A percentile compares a stretch with the other conserved stretches of the same genome.
These are phyloP conservation scores for Plantago elongata DNA, from an alignment of 257 asterid species.

Conservation along the genomic window DNA sequence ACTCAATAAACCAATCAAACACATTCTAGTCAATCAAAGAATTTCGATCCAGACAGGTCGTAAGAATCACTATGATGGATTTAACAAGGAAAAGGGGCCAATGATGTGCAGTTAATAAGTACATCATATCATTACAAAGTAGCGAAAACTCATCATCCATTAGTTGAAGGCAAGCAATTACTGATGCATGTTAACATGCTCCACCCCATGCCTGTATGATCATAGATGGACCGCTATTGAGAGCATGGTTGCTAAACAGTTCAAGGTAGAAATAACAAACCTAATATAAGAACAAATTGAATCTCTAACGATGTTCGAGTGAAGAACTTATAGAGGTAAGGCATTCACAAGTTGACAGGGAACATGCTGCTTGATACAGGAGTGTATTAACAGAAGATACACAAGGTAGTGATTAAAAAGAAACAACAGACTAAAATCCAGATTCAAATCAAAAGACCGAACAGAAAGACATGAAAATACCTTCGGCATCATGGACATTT, in stretches of 20 bases:
- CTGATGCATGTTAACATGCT: neutral
- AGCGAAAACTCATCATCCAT: slow-evolving; percentile 10
- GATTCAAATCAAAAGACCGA: neutral
- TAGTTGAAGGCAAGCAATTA: slow-evolving; percentile 2
- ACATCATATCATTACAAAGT: neutral
- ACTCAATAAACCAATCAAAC: neutral
- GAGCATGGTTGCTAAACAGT: neutral
- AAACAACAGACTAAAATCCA: neutral
- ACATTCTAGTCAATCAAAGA: neutral
- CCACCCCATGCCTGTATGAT: slow-evolving; percentile 2
- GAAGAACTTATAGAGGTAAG: no score
- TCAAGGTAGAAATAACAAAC: neutral
- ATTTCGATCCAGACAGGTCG: neutral
- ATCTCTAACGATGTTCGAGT: neutral
- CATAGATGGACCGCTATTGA: neutral
- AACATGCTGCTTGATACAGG: no score
- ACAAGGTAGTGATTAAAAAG: neutral
- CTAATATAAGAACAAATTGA: neutral
- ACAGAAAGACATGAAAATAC: slow-evolving; percentile 1
- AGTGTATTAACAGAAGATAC: neutral
- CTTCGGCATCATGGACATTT: slow-evolving; percentile 7
- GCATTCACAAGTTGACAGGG: no score
- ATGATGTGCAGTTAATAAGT: neutral
- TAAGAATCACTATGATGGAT: neutral
- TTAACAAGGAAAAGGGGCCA: slow-evolving; percentile 8